Percentiles rank a stretch among this genome's conserved stretches.
Evolutionary conservation across 2,329 filamentous ascomycete species (phyloP).

Genomic region (Neofusicoccum kwambonambiense): DNA sequence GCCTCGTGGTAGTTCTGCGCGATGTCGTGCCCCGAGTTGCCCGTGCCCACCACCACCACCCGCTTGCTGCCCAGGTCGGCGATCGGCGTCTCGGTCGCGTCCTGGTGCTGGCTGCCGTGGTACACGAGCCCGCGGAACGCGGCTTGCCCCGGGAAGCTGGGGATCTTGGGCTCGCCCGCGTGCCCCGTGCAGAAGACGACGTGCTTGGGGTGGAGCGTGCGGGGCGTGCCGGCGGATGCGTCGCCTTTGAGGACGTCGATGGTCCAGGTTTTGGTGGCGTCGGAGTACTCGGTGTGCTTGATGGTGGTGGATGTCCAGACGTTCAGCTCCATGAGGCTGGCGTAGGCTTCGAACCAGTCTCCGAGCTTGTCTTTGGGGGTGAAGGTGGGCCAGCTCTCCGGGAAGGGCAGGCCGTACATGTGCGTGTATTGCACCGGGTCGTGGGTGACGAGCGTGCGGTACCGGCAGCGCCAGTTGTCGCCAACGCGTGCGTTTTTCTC

Average conservation of each 20-base stretch:
- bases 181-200: slow-evolving; percentile 68
- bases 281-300: slow-evolving; percentile 50
- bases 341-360: slow-evolving; percentile 68
- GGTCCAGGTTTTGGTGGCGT: slow-evolving; percentile 53
- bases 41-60: slow-evolving; percentile 65
- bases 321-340: slow-evolving; percentile 62
- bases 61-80: slow-evolving; percentile 57
- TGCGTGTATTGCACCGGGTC: slow-evolving; percentile 60
- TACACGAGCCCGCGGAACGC: slow-evolving; percentile 60
- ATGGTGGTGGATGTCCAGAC: slow-evolving; percentile 61
- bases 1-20: slow-evolving; percentile 66
- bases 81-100: slow-evolving; percentile 48
- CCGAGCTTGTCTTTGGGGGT: slow-evolving; percentile 71
- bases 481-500: slow-evolving; percentile 48
- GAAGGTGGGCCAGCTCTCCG: slow-evolving; percentile 65
- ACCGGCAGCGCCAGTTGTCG: slow-evolving; percentile 52
- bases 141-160: slow-evolving; percentile 47
- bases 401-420: slow-evolving; percentile 62
- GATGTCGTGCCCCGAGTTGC: slow-evolving; percentile 69
- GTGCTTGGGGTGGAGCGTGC: slow-evolving; percentile 62
- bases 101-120: slow-evolving; percentile 44
- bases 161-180: slow-evolving; percentile 62
- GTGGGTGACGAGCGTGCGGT: slow-evolving; percentile 61
- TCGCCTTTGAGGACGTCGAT: slow-evolving; percentile 48
- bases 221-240: slow-evolving; percentile 40